Evolutionary conservation across 441 rosid species (phyloP).

Genomic region (Adansonia rubrostipa): DNA sequence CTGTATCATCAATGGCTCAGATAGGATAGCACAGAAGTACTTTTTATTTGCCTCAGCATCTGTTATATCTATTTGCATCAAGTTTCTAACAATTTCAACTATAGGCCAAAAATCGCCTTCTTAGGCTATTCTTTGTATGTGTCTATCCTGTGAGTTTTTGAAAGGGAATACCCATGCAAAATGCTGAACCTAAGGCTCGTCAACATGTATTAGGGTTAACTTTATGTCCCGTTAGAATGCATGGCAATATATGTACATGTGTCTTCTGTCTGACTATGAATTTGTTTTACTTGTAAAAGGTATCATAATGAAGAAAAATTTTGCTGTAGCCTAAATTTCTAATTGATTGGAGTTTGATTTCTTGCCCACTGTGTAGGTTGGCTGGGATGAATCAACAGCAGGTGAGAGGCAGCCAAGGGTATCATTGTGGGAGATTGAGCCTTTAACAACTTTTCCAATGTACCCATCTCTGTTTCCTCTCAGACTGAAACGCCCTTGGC

Average conservation of each 20-base stretch:
- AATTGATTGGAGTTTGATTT: conserved; percentile 13
- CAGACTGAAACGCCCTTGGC: conserved; percentile 84
- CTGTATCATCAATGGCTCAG: neutral
- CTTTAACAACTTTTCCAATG: conserved; percentile 93
- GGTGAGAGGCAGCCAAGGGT: conserved; percentile 96
- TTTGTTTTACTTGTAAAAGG: neutral
- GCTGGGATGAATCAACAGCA: conserved; percentile 98
- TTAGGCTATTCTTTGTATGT: conserved; percentile 6
- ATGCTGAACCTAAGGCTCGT: neutral
- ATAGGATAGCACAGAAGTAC: neutral
- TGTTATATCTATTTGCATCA: neutral
- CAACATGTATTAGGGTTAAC: neutral
- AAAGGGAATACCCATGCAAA: neutral
- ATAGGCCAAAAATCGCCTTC: neutral
- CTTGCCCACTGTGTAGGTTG: conserved; percentile 60
- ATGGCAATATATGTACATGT: neutral
- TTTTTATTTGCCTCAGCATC: neutral
- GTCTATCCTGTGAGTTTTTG: neutral
- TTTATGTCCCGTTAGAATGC: neutral
- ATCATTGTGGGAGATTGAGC: conserved; percentile 96
- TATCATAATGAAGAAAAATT: neutral
- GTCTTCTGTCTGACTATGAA: neutral
- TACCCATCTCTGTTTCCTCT: conserved; percentile 90
- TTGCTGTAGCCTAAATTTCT: conserved; percentile 9
- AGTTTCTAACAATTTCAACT: conserved; percentile 9